Evolutionary conservation across 495 filamentous ascomycete species (phyloP), one percentile per base, ranked within the genome.

Genomic region (Haplographium delicatum): DNA sequence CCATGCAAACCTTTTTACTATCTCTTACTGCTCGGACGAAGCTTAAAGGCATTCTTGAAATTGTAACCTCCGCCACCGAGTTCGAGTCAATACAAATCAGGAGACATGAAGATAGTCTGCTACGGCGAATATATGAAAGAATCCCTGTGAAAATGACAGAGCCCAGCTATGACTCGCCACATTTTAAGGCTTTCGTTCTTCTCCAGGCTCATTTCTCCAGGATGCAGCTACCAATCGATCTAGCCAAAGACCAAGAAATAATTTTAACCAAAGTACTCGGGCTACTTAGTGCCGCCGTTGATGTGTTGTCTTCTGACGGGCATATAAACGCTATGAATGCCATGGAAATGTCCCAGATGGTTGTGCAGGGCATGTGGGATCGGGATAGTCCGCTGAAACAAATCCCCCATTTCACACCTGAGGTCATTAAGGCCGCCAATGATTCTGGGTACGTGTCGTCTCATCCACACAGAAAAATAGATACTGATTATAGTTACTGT

Each of bases 281-380:
- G 61, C 74, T 99, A 6, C 75, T 99, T 44, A 91, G 87, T 65
- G 93, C 93, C 24, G 86, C 79, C 61, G 93, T 97, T 11, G 93
- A 99, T 63, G 89, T 99, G 10, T 80, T 99, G 38, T 95, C 89
- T 7, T 96, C 91, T 5, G 91, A 97, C 48, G 94, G 91, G 40
- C 91, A 97, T 53, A 69, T 97, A 43, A 99, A 97, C 62, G 91
- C 93, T 48, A 93, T 95, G 83, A 88, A 83, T 59, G 93, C 94
- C 22, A 99, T 99, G 93, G 93, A 99, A 68, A 86, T 99, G 83
- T 95, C 89, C 19, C 93, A 99, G 67, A 99, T 99, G 93, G 86
- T 91, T 47, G 90, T 99, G 16, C 93, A 99, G 67, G 90, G 88
- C 24, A 95, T 96, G 88, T 99, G 93, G 93, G 90, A 97, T 71